Base-by-base conservation (phyloP, 495 filamentous ascomycete genomes). In the Xylaria acuta region DNA sequence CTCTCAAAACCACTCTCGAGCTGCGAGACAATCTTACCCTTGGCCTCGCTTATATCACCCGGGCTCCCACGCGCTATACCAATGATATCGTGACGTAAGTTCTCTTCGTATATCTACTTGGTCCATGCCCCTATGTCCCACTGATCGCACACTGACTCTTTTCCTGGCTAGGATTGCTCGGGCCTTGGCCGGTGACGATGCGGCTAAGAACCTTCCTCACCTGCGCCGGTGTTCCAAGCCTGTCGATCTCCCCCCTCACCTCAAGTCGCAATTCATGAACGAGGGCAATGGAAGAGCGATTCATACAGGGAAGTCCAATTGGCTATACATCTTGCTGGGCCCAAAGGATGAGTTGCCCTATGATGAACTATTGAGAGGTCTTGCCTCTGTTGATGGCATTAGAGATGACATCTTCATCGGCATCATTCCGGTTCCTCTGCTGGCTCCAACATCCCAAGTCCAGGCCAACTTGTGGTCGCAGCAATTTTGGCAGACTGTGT, bases 401-500 rank as follows among this genome's bases (percentile, higher is more conserved):
- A 75, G 86, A 75, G 77, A 81, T 76, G 73, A 85, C 89, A 72
- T 85, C 68, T 84, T 84, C 67, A 71, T 88, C 27, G 79, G 75
- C 58, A 84, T 83, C 12, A 85, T 92, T 25, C 82, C 85, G 3
- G 89, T 98, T 25, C 96, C 96, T 22, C 84, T 90, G 51, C 82
- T 92, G 16, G 87, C 94, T 34, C 94, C 96, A 0, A 90, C 91
- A 30, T 95, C 91, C 25, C 79, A 86, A 27, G 79, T 88, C 14
- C 93, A 97, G 82, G 94, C 96, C 6, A 86, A 89, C 11, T 80
- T 85, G 79, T 97, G 93, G 94, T 90, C 88, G 40, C 83, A 87
- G 34, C 85, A 87, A 36, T 92, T 94, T 78, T 99, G 96, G 96
- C 97, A 96, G 0, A 90, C 92, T 6, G 85, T 93, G 9, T 98